Evolutionary conservation across 371 early-diverging fungal species (phyloP), one percentile per base, ranked within the genome.

Genomic region (Apophysomyces sp.): DNA sequence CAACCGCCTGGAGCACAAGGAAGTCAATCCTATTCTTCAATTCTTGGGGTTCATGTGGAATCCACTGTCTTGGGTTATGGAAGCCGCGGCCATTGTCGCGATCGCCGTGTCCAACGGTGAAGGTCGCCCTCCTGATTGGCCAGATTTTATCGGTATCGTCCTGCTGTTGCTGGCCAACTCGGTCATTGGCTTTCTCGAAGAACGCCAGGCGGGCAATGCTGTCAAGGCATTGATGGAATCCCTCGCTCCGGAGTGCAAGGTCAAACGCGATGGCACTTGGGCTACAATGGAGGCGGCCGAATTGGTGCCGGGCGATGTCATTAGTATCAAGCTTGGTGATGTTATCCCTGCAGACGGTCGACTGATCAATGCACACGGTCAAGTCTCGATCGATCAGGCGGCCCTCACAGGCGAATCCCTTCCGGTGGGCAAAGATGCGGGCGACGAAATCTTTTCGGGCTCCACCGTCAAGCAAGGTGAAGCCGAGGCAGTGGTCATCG

Each of bases 391-490:
- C 34, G 94, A 93, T 80, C 92, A 93, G 75, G 84, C 94, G 52
- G 89, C 93, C 37, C 78, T 94, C 52, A 94, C 94, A 54, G 94
- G 94, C 62, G 94, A 94, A 69, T 84, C 91, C 29, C 77, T 90
- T 27, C 86, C 90, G 16, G 87, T 92, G 0, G 79, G 73, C 65
- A 93, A 93, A 71, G 86, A 86, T 52, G 72, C 77, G 51, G 84
- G 83, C 57, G 86, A 89, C 57, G 86, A 88, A 71, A 78, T 91
- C 58, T 86, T 86, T 67, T 94, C 94, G 55, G 83, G 84, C 51
- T 85, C 89, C 4, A 92, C 94, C 21, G 94, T 95, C 60, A 93
- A 94, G 81, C 94, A 94, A 76, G 96, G 96, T 61, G 93, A 94
- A 76, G 94, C 92, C 49, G 84, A 83, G 71, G 95, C 93, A 49